Evolutionary conservation across 2,329 filamentous ascomycete species (phyloP).

Genomic region (Xylaria sp.): DNA sequence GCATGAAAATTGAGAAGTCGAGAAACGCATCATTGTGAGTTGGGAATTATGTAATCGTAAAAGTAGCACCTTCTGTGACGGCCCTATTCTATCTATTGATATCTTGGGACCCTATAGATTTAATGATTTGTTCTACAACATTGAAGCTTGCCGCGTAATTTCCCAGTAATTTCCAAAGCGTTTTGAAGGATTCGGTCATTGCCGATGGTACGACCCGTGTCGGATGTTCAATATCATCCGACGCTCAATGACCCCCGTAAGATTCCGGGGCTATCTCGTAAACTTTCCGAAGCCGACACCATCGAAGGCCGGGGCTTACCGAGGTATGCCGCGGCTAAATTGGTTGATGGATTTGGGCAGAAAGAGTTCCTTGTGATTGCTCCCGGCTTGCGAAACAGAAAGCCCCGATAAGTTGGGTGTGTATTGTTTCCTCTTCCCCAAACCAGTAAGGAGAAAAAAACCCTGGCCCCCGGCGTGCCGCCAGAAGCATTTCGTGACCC

Average conservation of each 20-base stretch:
- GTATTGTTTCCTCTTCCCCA: background rate
- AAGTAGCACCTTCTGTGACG: background rate
- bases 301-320: slow-evolving; percentile 15
- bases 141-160: background rate
- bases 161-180: slow-evolving; percentile 1
- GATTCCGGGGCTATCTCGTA: slow-evolving; percentile 16
- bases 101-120: background rate
- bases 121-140: background rate
- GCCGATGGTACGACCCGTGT: slow-evolving; percentile 23
- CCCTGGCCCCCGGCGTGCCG: background rate
- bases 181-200: slow-evolving; percentile 8
- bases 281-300: slow-evolving; percentile 17
- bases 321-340: slow-evolving; percentile 19
- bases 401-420: background rate
- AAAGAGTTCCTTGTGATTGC: slow-evolving; percentile 1
- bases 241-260: slow-evolving; percentile 21
- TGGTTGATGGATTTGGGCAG: slow-evolving; percentile 13
- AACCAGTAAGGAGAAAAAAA: background rate
- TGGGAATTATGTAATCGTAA: background rate
- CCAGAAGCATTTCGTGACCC: slow-evolving; percentile 1
- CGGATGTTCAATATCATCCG: slow-evolving; percentile 32
- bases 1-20: background rate
- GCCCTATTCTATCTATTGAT: slow-evolving; percentile 2
- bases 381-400: background rate
- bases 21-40: background rate